phyloP scores from a whole-genome alignment of 805 yeast species.

The Teunomyces lycoperdinae region DNA sequence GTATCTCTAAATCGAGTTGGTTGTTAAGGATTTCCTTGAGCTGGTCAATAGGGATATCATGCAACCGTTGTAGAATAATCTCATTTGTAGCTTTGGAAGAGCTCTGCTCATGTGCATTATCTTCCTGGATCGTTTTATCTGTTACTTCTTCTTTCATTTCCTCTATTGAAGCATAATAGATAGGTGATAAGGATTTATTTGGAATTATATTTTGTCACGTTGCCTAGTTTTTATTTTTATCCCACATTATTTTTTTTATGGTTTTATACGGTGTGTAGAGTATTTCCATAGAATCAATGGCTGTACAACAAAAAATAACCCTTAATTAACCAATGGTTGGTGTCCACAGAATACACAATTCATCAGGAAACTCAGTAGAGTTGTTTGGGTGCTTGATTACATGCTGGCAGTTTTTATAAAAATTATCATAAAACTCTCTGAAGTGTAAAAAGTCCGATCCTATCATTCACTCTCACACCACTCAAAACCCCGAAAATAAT shows the following conservation, averaged over 20 bases:
- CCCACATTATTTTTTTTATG: background rate
- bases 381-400: too few relatives aligned
- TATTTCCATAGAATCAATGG: too few relatives aligned
- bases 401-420: too few relatives aligned
- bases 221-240: background rate
- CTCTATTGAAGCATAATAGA: background rate
- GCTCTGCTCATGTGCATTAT: background rate
- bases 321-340: too few relatives aligned
- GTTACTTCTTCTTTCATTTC: background rate
- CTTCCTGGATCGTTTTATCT: background rate
- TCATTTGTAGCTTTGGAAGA: background rate
- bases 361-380: too few relatives aligned
- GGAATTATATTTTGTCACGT: background rate
- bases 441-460: too few relatives aligned
- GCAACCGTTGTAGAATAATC: constrained; percentile 5
- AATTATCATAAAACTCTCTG: too few relatives aligned
- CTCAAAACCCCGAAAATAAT: background rate
- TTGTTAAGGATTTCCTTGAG: constrained; percentile 35
- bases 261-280: background rate
- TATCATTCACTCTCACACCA: too few relatives aligned
- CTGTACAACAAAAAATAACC: too few relatives aligned
- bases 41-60: constrained; percentile 19
- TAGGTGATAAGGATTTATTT: background rate
- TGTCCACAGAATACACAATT: too few relatives aligned
- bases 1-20: constrained; percentile 57